Conservation (phyloP, 441 rosid species). For the Cnidoscolus chayamansa region DNA sequence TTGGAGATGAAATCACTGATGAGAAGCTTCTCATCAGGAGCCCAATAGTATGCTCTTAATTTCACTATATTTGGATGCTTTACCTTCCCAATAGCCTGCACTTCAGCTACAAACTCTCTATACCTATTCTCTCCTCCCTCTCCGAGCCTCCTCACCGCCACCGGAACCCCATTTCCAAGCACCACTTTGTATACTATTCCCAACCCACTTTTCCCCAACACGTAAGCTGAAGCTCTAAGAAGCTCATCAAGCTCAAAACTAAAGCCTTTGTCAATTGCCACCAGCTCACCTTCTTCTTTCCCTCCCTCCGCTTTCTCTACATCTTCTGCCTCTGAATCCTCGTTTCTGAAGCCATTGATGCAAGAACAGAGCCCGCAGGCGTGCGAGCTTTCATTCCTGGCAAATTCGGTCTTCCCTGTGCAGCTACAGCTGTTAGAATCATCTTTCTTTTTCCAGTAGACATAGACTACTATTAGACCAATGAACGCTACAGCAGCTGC, state of each 20-base stretch:
- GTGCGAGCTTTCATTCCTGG: conserved; percentile 40
- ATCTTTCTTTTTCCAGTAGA: conserved; percentile 85
- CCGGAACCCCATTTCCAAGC: conserved; percentile 86
- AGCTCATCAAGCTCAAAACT: conserved; percentile 82
- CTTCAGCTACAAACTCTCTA: conserved; percentile 83
- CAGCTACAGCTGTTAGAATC: conserved; percentile 73
- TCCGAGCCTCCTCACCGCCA: conserved; percentile 88
- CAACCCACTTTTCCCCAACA: conserved; percentile 87
- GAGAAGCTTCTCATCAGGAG: conserved; percentile 88
- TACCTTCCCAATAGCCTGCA: conserved; percentile 79
- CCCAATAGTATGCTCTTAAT: conserved; percentile 93
- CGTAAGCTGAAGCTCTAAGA: conserved; percentile 91
- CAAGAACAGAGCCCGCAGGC: conserved; percentile 33
- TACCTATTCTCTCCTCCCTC: conserved; percentile 89
- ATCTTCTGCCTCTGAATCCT: conserved; percentile 69
- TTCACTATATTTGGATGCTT: conserved; percentile 90
- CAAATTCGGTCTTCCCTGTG: conserved; percentile 62
- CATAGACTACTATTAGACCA: conserved; percentile 58
- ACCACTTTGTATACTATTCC: conserved; percentile 96
- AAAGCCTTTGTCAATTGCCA: conserved; percentile 83
- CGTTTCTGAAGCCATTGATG: conserved; percentile 28
- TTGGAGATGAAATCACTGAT: conserved; percentile 81
- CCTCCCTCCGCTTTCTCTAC: conserved; percentile 28
- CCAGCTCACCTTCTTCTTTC: conserved; percentile 73
- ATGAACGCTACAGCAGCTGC: conserved; percentile 78